Base-by-base conservation (phyloP, 345 rosid species). In the Stellera chamaejasme region DNA sequence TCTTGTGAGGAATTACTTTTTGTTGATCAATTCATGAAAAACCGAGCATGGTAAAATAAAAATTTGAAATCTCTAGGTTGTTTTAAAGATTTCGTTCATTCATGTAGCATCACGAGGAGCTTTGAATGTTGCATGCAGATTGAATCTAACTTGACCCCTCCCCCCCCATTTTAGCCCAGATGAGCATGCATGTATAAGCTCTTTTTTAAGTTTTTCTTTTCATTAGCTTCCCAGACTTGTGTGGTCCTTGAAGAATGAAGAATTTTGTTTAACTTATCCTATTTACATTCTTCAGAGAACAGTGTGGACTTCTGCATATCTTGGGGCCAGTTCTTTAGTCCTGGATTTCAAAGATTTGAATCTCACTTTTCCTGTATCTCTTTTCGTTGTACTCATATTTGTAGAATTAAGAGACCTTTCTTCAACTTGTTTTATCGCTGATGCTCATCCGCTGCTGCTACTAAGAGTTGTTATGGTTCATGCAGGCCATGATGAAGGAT, bases 401-500 rank as follows among this genome's bases (percentile, higher is more conserved):
- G 5, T 19, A 27, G 27, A 32, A 41, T 10, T 23, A 36, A 41
- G 27, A 25, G 13, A 16, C 45, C 16, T 11, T 48, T 46, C n/a
- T 32, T 1, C 25, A 36, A 52, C 61, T 60, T 27, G 6, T 41
- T 7, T 27, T 54, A 8, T 15, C 0, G 7, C 13, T 25, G 13
- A 26, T 27, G 26, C 13, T 45, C 39, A 25, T 25, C 13, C 10
- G 9, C 9, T 46, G 52, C 11, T 52, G 26, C 28, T 62, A 25
- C 39, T 27, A 46, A 14, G 26, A 0, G 3, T 50, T 42, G 27
- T n/a, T 48, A 42, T 43, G 13, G 51, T 14, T 7, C 55, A 26
- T 58, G 1, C 67, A 87, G 95, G 91, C 86, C 12, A 85, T 87
- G 95, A 84, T 87, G 95, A 87, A 87, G 70, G 95, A 87, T 67